Conservation (phyloP, 352 stramenopile species). For the Pythium angustatum region DNA sequence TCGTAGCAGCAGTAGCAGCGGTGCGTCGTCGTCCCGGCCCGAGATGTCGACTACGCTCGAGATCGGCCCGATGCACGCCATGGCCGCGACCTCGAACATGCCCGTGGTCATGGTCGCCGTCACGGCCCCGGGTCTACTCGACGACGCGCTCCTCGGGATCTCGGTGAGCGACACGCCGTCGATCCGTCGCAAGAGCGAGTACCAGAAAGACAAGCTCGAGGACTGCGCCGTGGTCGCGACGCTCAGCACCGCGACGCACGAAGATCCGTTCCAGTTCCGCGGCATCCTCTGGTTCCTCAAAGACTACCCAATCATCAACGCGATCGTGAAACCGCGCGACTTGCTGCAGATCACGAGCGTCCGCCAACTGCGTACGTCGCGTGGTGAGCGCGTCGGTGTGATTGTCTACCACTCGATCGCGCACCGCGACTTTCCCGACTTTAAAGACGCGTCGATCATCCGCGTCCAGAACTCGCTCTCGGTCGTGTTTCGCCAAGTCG, state of each 20-base stretch:
- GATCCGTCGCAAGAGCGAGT: constrained; percentile 39
- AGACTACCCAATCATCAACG: constrained; percentile 23
- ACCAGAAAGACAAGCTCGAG: constrained; percentile 43
- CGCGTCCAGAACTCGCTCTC: constrained; percentile 47
- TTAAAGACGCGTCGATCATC: constrained; percentile 35
- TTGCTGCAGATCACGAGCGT: constrained; percentile 11
- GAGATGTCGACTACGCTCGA: constrained; percentile 24
- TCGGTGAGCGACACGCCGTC: constrained; percentile 45
- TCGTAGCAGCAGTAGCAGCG: constrained; percentile 17
- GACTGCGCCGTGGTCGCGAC: constrained; percentile 45
- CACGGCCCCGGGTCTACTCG: constrained; percentile 42
- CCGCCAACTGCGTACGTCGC: constrained; percentile 25
- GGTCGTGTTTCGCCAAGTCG: constrained; percentile 43
- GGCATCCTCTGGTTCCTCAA: constrained; percentile 24
- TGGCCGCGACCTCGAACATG: constrained; percentile 41
- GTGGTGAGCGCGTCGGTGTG: constrained; percentile 54
- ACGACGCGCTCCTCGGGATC: constrained; percentile 54
- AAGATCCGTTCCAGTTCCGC: constrained; percentile 18
- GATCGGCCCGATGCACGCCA: constrained; percentile 41
- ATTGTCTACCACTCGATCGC: constrained; percentile 54
- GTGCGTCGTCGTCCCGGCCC: constrained; percentile 19
- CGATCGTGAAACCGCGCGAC: constrained; percentile 21
- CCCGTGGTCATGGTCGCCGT: constrained; percentile 35
- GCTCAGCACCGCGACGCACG: constrained; percentile 26
- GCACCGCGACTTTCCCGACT: constrained; percentile 46